phyloP scores from a whole-genome alignment of 1,139 yeast species.

The Taphrina communis region DNA sequence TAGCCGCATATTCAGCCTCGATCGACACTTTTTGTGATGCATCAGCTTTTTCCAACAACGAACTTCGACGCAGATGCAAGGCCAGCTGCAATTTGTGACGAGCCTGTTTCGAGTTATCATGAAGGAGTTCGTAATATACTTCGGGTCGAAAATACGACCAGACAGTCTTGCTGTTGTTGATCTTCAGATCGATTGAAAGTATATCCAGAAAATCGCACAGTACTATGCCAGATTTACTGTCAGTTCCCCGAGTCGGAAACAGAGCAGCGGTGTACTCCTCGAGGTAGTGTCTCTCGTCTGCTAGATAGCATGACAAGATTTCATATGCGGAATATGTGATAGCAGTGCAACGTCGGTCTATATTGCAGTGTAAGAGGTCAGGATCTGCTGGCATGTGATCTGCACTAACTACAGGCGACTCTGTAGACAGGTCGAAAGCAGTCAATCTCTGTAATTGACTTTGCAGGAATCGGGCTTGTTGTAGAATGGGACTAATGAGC shows the following conservation, averaged over 20 bases:
- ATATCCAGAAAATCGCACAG: conserved; percentile 8
- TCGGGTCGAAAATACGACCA: conserved; percentile 5
- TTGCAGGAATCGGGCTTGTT: background rate
- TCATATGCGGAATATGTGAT: background rate
- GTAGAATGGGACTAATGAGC: background rate
- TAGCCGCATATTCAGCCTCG: background rate
- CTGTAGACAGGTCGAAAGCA: background rate
- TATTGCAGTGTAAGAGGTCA: background rate
- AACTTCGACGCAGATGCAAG: background rate
- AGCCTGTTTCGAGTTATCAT: background rate
- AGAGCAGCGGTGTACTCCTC: background rate
- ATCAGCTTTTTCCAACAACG: background rate
- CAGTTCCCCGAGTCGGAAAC: background rate
- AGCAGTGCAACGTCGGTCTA: background rate
- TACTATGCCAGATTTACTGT: conserved; percentile 6
- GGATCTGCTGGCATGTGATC: background rate
- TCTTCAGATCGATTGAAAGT: background rate
- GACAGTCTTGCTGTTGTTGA: background rate
- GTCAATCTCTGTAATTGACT: background rate
- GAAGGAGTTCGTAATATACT: background rate
- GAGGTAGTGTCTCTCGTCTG: background rate
- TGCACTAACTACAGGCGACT: background rate
- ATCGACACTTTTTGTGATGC: background rate
- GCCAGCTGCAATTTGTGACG: background rate
- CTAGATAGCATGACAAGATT: background rate